phyloP scores from a whole-genome alignment of 1,139 yeast genomes.

The Yamadazyma membranifaciens region DNA sequence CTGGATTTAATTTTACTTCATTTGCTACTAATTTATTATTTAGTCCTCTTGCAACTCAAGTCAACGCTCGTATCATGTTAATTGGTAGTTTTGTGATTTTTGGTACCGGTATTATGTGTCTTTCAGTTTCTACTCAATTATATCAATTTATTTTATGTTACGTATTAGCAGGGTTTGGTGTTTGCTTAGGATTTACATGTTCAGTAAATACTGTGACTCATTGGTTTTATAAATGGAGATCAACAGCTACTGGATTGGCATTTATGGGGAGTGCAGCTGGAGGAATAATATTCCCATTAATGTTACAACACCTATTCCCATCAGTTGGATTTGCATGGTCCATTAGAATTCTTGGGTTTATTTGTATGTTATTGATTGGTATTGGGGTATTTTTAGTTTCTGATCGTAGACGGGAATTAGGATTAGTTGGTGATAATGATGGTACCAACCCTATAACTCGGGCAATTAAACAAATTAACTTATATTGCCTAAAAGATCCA shows the following conservation, averaged over 20 bases:
- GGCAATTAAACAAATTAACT: constrained; percentile 21
- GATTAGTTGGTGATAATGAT: not conserved
- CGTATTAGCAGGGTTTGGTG: constrained; percentile 24
- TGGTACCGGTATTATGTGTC: constrained; percentile 23
- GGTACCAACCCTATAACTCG: constrained; percentile 6
- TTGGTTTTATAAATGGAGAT: constrained; percentile 22
- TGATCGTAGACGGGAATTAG: constrained; percentile 24
- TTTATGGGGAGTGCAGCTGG: constrained; percentile 32
- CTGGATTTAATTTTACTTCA: constrained; percentile 24
- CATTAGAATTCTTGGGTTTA: constrained; percentile 24
- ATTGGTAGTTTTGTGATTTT: constrained; percentile 17
- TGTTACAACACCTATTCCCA: constrained; percentile 21
- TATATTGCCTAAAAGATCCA: constrained; percentile 19
- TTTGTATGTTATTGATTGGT: constrained; percentile 16
- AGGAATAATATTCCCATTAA: constrained; percentile 26
- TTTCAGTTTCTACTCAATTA: constrained; percentile 20
- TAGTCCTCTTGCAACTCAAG: constrained; percentile 29
- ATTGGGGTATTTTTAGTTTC: constrained; percentile 18
- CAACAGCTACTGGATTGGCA: constrained; percentile 24
- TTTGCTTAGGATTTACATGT: constrained; percentile 25
- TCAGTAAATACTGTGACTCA: constrained; percentile 24
- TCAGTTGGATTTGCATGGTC: constrained; percentile 31
- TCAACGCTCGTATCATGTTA: constrained; percentile 23
- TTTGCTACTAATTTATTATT: constrained; percentile 24
- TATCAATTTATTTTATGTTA: constrained; percentile 28